phyloP scores from a whole-genome alignment of 768 basidiomycete genomes.

The Serpula lacrymans region DNA sequence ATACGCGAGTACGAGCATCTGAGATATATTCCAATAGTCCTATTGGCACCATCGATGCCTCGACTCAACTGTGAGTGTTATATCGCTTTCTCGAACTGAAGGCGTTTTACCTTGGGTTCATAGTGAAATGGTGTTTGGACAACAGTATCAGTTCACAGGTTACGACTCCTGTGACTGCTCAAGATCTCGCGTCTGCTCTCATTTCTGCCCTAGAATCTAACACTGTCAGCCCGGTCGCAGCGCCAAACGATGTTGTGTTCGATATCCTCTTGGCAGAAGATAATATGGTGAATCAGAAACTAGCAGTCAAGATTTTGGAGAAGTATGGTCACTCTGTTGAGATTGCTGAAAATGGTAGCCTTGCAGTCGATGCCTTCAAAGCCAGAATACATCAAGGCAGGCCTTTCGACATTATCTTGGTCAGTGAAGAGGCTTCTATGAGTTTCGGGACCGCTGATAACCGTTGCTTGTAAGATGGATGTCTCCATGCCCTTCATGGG shows the following conservation, averaged over 20 bases:
- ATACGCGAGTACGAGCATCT: slow-evolving; percentile 92
- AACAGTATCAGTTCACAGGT: slow-evolving; percentile 95
- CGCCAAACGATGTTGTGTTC: slow-evolving; percentile 81
- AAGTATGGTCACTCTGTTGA: slow-evolving; percentile 94
- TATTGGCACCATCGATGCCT: slow-evolving; percentile 77
- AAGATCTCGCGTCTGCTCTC: slow-evolving; percentile 89
- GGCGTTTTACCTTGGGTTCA: not conserved
- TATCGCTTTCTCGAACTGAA: slow-evolving; percentile 2
- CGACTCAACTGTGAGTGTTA: slow-evolving; percentile 64
- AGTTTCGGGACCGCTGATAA: slow-evolving; percentile 4
- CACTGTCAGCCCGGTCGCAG: slow-evolving; percentile 84
- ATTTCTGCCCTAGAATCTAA: slow-evolving; percentile 94
- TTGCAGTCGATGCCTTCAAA: slow-evolving; percentile 92
- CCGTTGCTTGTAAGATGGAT: slow-evolving; percentile 70
- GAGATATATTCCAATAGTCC: slow-evolving; percentile 93
- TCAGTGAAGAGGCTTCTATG: slow-evolving; percentile 36
- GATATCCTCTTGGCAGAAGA: slow-evolving; percentile 97
- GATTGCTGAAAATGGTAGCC: slow-evolving; percentile 94
- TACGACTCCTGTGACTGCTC: slow-evolving; percentile 83
- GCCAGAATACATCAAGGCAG: slow-evolving; percentile 62
- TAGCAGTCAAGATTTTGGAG: slow-evolving; percentile 95
- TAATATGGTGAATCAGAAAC: slow-evolving; percentile 92
- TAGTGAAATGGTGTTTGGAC: slow-evolving; percentile 95
- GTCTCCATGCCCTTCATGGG: slow-evolving; percentile 99
- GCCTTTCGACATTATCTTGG: slow-evolving; percentile 90